Base-by-base conservation (phyloP, 495 filamentous ascomycete species). In the Penicillium chermesinum region DNA sequence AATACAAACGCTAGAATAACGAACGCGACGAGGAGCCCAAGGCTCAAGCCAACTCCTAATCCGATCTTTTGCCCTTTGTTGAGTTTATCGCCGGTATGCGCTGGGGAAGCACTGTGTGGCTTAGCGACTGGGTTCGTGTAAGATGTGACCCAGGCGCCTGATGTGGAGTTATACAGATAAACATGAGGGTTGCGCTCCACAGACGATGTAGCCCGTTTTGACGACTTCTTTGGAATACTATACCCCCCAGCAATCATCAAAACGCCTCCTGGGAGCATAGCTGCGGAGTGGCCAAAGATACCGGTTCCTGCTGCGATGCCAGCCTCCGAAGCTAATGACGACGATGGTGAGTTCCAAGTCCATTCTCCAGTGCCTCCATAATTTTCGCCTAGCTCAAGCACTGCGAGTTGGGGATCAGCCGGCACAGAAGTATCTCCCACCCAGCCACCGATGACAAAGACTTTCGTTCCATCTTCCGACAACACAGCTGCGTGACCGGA, bases 231-330 rank as follows among this genome's bases (percentile, higher is more conserved):
- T 7, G 79, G 65, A 46, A 95, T 94, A 8, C 58, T 70, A 51
- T 87, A 89, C 1, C 91, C 91, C 13, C 91, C 91, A 37, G 83
- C 76, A 20, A 95, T 70, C 85, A 96, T 87, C 87, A 97, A 88
- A 0, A 95, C 78, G 51, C 84, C 86, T 2, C 90, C 91, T 15
- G 87, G 84, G 13, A 97, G 76, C 74, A 96, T 79, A 4, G 73
- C 78, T 3, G 88, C 88, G 2, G 85, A 91, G 63, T 97, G 91
- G 3, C 91, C 91, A 59, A 87, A 94, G 2, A 94, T 69, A 0
- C 88, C 89, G 2, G 71, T 55, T 6, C 76, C 78, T 41, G 73
- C 65, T 1, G 63, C 49, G 2, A 78, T 65, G 1, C 66, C 71
- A n/a, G 51, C 21, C 12, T 68, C 70, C 22, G 48, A 46, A 4